Evolutionary conservation across 2,329 filamentous ascomycete genomes (phyloP), one percentile per base, ranked within the genome.

Genomic region (Talaromyces sp.): DNA sequence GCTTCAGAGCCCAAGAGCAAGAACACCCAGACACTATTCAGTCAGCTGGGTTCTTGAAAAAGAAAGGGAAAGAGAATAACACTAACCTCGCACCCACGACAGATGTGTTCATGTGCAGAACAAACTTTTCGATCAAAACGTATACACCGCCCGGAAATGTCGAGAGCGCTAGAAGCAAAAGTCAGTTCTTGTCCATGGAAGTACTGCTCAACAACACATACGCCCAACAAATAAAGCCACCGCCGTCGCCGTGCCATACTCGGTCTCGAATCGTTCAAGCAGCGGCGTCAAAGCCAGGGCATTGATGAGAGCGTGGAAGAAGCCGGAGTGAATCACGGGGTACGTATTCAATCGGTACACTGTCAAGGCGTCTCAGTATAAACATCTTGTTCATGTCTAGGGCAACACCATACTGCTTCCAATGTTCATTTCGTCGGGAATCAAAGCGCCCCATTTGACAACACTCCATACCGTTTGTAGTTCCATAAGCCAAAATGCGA

Each of bases 291-390:
- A 74, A 24, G 91, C 90, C 64, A 95, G 57, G 26, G 91, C 74
- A 75, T 97, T 96, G 70, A 95, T 79, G 57, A 92, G 70, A 63
- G 88, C 83, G 75, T 97, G 94, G 67, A 96, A 80, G 72, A 95
- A 83, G 68, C 88, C 89, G 51, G 86, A 75, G 72, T 99, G 94
- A 62, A 97, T 86, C 60, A 99, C 80, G 0, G 92, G 91, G 71
- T 91, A 99, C 0, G 93, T 95, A 72, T 96, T 97, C 38, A 96
- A 83, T 63, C 94, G 88, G 76, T 97, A 93, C 79, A 96, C 92
- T 96, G 73, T 57, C 10, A 38, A 53, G 10, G 21, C 32, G 21
- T 24, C 41, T 61, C 50, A 61, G 59, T 31, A 11, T 54, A 4
- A 35, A 32, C 24, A 3, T 32, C 12, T 31, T 24, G 2, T 54